These are phyloP conservation scores for Aspergillus luchuensis DNA, from an alignment of 2,329 filamentous ascomycete genomes.

Conservation along the genomic window DNA sequence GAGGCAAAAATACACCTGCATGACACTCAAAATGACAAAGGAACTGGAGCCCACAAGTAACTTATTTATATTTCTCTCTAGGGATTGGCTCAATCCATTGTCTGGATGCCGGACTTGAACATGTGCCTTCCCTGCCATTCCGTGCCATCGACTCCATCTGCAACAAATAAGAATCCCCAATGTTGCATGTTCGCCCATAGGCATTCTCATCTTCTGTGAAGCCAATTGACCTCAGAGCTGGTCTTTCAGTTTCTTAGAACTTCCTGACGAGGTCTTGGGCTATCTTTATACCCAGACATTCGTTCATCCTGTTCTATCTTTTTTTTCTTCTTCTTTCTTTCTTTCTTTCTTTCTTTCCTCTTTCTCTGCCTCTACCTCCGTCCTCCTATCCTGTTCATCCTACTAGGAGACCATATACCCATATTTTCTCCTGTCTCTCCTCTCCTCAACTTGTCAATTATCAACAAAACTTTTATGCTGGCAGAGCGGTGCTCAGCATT, in stretches of 20 bases:
- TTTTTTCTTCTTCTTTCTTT: neutral
- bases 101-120: constrained; percentile 24
- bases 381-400: constrained; percentile 17
- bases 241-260: constrained; percentile 15
- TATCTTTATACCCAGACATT: constrained; percentile 26
- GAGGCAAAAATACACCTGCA: constrained; percentile 46
- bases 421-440: constrained; percentile 24
- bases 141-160: constrained; percentile 19
- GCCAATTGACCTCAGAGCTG: constrained; percentile 18
- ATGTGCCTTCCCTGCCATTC: constrained; percentile 27
- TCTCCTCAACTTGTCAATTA: constrained; percentile 1
- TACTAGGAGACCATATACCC: constrained; percentile 18
- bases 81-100: constrained; percentile 25
- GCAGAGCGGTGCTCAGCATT: neutral
- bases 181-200: constrained; percentile 22
- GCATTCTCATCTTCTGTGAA: constrained; percentile 17
- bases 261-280: constrained; percentile 10
- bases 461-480: neutral
- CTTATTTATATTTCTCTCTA: constrained; percentile 23
- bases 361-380: constrained; percentile 20
- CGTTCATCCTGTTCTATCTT: constrained; percentile 21
- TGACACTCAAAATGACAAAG: constrained; percentile 44
- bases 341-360: constrained; percentile 9
- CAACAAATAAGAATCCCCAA: constrained; percentile 27
- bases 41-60: constrained; percentile 27